phyloP scores from a whole-genome alignment of 169 alveolate genomes.

The Plasmodium vivax region DNA sequence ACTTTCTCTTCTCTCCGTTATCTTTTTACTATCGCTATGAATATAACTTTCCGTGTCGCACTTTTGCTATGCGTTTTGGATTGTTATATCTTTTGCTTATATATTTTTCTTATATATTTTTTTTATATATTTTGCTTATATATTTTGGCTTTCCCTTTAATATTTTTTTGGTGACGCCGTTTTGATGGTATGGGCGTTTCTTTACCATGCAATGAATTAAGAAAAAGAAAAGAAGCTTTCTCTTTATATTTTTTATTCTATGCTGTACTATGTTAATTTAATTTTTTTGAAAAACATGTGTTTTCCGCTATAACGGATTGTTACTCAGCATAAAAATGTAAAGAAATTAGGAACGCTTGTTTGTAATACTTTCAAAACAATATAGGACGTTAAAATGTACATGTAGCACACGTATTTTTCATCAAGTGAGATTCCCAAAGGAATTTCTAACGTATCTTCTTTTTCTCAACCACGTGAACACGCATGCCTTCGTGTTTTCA shows the following conservation, averaged over 20 bases:
- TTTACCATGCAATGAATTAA: not conserved
- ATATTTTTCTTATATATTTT: no score
- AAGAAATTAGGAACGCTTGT: not conserved
- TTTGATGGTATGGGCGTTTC: not conserved
- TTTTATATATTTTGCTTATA: no score
- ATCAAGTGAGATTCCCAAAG: not conserved
- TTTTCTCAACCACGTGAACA: conserved; percentile 15
- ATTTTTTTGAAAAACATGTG: not conserved
- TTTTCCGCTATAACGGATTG: not conserved
- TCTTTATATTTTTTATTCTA: not conserved
- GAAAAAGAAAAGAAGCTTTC: not conserved
- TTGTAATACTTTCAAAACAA: conserved; percentile 32
- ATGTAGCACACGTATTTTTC: conserved; percentile 1
- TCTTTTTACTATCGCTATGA: not conserved
- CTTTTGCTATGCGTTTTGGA: not conserved
- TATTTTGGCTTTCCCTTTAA: not conserved
- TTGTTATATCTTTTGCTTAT: conserved; percentile 1
- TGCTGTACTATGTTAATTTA: not conserved
- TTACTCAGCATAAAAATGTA: not conserved
- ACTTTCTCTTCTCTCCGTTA: not conserved
- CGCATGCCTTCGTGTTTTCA: not conserved
- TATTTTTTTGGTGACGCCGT: not conserved
- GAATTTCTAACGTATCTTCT: not conserved
- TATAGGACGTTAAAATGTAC: conserved; percentile 24
- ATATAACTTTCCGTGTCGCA: not conserved